phyloP scores from a whole-genome alignment of 192 early-diverging fungal species.

The Radiomyces spectabilis region DNA sequence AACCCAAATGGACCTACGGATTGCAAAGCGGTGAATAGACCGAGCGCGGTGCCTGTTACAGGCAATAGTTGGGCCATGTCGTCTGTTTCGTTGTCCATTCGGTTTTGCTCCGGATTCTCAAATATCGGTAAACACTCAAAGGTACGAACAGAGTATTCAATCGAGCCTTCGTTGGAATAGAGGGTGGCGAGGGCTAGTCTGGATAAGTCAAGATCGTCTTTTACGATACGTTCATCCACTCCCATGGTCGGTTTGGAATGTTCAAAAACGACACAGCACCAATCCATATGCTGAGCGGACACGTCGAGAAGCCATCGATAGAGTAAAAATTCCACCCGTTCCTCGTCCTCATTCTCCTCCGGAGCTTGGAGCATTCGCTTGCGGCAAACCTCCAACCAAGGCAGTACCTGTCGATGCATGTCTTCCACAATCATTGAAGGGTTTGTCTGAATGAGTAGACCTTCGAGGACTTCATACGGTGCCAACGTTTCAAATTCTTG shows the following conservation, averaged over 20 bases:
- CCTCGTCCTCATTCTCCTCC: slow-evolving; percentile 15
- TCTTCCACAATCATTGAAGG: slow-evolving; percentile 37
- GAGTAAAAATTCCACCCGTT: slow-evolving; percentile 28
- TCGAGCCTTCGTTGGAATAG: slow-evolving; percentile 40
- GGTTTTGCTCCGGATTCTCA: slow-evolving; percentile 18
- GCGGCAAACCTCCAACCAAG: slow-evolving; percentile 22
- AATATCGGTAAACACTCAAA: slow-evolving; percentile 50
- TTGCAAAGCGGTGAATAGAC: slow-evolving; percentile 19
- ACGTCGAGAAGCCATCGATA: slow-evolving; percentile 39
- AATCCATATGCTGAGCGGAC: slow-evolving; percentile 27
- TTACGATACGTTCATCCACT: slow-evolving; percentile 42
- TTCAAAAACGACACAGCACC: slow-evolving; percentile 40
- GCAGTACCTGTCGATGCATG: slow-evolving; percentile 37
- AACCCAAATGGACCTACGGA: slow-evolving; percentile 21
- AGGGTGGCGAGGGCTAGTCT: slow-evolving; percentile 38
- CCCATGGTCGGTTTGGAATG: slow-evolving; percentile 39
- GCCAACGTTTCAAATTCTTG: slow-evolving; percentile 14
- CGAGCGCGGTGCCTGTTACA: slow-evolving; percentile 13
- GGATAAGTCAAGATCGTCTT: slow-evolving; percentile 40
- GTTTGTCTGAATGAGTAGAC: slow-evolving; percentile 21
- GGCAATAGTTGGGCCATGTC: slow-evolving; percentile 5
- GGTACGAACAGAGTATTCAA: slow-evolving; percentile 38
- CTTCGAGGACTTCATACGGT: slow-evolving; percentile 14
- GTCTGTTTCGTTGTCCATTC: neutral
- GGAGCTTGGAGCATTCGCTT: neutral